Conservation (phyloP, 176 grass and related monocot genomes). For the Ensete ventricosum region DNA sequence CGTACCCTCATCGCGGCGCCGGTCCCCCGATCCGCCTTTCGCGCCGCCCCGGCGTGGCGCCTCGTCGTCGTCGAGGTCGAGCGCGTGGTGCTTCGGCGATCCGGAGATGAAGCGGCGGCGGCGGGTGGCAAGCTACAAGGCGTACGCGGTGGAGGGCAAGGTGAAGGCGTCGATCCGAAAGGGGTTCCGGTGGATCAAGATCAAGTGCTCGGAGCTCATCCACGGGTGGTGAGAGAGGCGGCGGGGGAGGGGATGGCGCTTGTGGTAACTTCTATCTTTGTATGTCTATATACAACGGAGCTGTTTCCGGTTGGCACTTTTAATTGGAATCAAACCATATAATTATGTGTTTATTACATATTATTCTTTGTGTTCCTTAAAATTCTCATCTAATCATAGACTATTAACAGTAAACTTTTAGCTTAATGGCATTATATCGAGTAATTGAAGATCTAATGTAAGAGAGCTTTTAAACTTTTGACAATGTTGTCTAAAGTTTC, state of each 20-base stretch:
- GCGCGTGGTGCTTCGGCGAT: conserved; percentile 79
- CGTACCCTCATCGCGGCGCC: conserved; percentile 27
- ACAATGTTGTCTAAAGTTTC: no score
- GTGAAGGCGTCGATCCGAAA: conserved; percentile 74
- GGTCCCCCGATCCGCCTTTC: conserved; percentile 19
- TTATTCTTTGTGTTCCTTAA: background rate
- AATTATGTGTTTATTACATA: no score
- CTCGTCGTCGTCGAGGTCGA: background rate
- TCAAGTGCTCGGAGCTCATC: conserved; percentile 78
- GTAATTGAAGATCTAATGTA: background rate
- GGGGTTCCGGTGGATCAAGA: conserved; percentile 93
- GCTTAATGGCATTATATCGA: background rate
- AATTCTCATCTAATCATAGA: background rate
- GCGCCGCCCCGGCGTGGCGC: conserved; percentile 12
- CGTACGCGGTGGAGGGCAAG: conserved; percentile 87
- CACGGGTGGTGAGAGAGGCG: conserved; percentile 42
- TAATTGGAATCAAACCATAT: no score
- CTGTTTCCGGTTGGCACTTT: no score
- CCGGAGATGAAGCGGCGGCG: conserved; percentile 80
- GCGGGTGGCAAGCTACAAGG: conserved; percentile 93
- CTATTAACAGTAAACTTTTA: background rate
- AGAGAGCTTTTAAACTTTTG: no score
- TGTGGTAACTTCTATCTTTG: background rate
- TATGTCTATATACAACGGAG: background rate
- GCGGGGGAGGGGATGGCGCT: background rate